Base-by-base conservation (phyloP, 2,329 filamentous ascomycete species). In the Phaeomoniella chlamydospora region DNA sequence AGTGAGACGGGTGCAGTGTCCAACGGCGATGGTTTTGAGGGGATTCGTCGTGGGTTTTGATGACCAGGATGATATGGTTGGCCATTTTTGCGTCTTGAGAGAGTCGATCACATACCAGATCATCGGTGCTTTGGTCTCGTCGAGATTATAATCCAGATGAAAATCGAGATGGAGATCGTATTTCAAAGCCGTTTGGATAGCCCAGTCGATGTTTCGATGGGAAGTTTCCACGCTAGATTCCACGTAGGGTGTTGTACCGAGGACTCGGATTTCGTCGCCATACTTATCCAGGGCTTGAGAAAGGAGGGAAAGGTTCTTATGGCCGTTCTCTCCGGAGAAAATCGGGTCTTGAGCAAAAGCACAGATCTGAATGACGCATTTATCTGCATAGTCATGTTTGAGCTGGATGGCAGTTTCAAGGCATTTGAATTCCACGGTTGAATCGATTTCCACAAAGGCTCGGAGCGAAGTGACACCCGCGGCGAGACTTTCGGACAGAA, bases 231-330 rank as follows among this genome's bases (percentile, higher is more conserved):
- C 47, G 16, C 61, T 61, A 4, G 57, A 50, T 52, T 85, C 80
- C 2, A 82, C 77, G 45, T 84, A 84, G 0, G 78, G 79, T 1
- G 78, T 80, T 34, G 72, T 74, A 2, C 79, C 79, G 14, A 84
- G 47, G 0, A 66, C 77, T 30, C 72, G 72, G 2, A 82, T 65
- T 2, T 52, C 57, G 3, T 50, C 45, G 12, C 46, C n/a, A n/a
- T n/a, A 53, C 3, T 49, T 45, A 4, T 40, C 18, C 4, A 68
- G 50, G 11, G 73, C 68, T 2, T 56, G 42, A 14, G 58, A 48
- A 43, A 79, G 63, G 5, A 76, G 44, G 4, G 44, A 42, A 22
- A 65, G 60, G 44, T 79, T 77, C 31, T 63, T 51, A 1, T 57
- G 54, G 12, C 68, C 70, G 14, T 61, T 49, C 31, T 67, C 59